Conservation (phyloP, 352 stramenopile genomes). For the Phytophthora macrochlamydospora region DNA sequence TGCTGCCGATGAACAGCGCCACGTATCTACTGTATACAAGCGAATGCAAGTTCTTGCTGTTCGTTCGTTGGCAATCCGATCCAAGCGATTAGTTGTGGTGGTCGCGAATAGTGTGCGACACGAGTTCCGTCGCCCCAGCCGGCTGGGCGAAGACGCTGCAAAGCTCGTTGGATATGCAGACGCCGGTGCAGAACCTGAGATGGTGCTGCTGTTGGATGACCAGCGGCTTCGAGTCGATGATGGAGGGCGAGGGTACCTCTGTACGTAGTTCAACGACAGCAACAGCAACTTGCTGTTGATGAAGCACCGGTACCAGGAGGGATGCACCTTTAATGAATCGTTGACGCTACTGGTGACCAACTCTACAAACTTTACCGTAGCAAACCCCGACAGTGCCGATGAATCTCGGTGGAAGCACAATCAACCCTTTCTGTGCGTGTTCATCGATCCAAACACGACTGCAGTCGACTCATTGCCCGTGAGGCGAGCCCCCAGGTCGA, state of each 20-base stretch:
- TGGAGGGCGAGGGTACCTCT: no score
- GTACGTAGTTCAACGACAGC: background rate
- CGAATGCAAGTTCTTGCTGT: background rate
- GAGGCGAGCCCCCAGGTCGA: no score
- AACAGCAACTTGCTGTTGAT: background rate
- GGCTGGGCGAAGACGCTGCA: background rate
- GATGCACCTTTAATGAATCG: no score
- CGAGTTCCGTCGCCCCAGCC: background rate
- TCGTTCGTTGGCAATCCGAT: background rate
- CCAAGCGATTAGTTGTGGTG: background rate
- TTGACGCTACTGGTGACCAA: no score
- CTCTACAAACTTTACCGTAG: no score
- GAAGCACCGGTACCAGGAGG: background rate
- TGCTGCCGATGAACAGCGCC: background rate
- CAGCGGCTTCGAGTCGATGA: background rate
- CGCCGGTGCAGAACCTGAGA: background rate
- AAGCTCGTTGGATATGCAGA: background rate
- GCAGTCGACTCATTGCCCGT: no score
- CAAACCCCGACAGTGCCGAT: no score
- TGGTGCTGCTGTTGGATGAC: background rate
- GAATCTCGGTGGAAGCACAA: no score
- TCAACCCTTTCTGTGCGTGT: no score
- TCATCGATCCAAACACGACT: no score
- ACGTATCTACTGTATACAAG: slow-evolving; percentile 1
- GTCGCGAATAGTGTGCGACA: background rate